Base-by-base conservation (phyloP, 2,329 filamentous ascomycete species). In the Aspergillus ochraceoroseus region DNA sequence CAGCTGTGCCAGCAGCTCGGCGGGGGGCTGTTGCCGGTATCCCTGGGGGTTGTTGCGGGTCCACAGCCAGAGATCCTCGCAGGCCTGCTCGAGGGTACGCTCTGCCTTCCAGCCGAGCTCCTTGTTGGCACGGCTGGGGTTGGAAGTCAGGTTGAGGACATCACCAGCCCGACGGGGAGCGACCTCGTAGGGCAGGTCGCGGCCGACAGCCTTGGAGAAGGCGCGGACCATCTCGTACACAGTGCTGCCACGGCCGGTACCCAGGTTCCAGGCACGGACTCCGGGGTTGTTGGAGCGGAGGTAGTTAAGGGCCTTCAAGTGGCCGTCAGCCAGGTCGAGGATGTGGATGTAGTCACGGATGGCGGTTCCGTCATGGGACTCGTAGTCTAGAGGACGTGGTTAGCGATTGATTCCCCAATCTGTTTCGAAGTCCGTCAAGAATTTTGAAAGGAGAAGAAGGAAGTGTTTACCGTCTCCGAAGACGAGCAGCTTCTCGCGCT, bases 221-320 rank as follows among this genome's bases (percentile, higher is more conserved):
- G 92, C 89, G 54, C 90, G 87, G 77, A 98, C 82, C 73, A 98
- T 98, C 65, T 98, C 89, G 62, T 89, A 92, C 42, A 98, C 92
- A 14, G 92, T 98, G 68, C 85, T 94, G 54, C 92, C 92, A 55
- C 84, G 87, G 47, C 92, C 92, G 0, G 89, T 95, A 43, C 94
- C 94, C 53, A 98, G 67, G 70, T 98, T 98, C 90, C 90, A 98
- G 41, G 88, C 89, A 64, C 87, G 85, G 53, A 95, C 85, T 41
- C 92, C 92, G 12, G 92, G 90, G 60, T 62, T 63, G 52, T 63
- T 73, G 22, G 70, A 70, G 43, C 72, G 72, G 7, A 75, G 64
- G 43, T 72, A 72, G 61, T 73, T 88, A 54, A 98, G 82, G 14
- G 94, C 92, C 44, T 86, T 63, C 27, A 63, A 64, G 51, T 71